These are phyloP conservation scores for Fusarium heterosporum DNA, from an alignment of 2,329 filamentous ascomycete genomes.

Conservation along the genomic window DNA sequence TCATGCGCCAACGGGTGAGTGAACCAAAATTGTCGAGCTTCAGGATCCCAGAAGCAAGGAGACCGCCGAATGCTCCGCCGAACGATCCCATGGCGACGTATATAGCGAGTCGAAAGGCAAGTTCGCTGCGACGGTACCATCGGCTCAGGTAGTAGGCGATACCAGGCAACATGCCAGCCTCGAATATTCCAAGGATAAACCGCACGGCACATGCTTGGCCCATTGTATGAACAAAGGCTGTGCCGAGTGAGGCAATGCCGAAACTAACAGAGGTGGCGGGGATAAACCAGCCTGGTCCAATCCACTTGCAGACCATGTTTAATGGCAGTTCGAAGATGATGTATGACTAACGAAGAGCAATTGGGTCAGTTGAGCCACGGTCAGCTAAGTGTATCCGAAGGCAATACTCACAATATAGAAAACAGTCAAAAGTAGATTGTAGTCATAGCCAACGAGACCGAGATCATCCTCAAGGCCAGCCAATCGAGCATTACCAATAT, in stretches of 20 bases:
- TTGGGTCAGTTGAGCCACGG: neutral
- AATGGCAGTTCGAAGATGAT: constrained; percentile 74
- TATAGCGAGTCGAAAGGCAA: constrained; percentile 13
- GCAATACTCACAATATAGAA: constrained; percentile 12
- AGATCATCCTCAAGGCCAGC: constrained; percentile 63
- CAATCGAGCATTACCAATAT: constrained; percentile 73
- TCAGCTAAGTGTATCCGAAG: too few species aligned
- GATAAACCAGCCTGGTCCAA: constrained; percentile 74
- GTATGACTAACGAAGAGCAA: constrained; percentile 52
- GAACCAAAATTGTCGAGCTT: constrained; percentile 7
- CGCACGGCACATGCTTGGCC: constrained; percentile 59
- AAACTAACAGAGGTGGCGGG: constrained; percentile 60
- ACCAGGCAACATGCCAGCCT: constrained; percentile 73
- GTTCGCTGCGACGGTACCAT: constrained; percentile 66
- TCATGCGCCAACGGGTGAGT: constrained; percentile 19
- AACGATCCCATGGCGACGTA: constrained; percentile 29
- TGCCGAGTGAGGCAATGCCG: constrained; percentile 16
- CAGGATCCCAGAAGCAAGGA: constrained; percentile 14
- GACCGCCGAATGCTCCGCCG: constrained; percentile 9
- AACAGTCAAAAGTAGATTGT: constrained; percentile 10
- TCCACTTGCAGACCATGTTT: constrained; percentile 72
- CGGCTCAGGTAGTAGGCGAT: constrained; percentile 73
- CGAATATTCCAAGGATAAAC: constrained; percentile 70
- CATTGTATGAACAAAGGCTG: constrained; percentile 26
- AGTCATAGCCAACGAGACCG: constrained; percentile 64